Percentiles rank a stretch among this genome's conserved stretches.
These are phyloP conservation scores for Starmerella lactis-condensi DNA, from an alignment of 805 yeast genomes.

Conservation along the genomic window DNA sequence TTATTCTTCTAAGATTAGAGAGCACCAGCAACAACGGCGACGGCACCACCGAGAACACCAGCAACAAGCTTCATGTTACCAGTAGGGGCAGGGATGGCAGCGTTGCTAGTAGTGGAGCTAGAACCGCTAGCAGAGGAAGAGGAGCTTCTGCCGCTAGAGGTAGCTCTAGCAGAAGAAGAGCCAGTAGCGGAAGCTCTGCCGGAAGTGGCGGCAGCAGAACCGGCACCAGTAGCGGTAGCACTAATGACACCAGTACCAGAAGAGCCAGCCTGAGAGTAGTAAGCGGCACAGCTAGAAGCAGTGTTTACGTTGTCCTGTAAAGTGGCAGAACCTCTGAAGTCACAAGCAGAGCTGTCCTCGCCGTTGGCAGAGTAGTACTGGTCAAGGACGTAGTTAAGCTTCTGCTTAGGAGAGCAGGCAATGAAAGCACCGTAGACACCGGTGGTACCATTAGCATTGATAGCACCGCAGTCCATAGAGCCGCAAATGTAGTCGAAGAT, in stretches of 20 bases:
- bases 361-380: constrained; percentile 37
- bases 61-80: constrained; percentile 12
- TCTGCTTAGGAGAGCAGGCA: constrained; percentile 52
- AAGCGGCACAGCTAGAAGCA: constrained; percentile 32
- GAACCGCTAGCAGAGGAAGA: constrained; percentile 17
- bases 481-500: constrained; percentile 44
- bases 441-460: constrained; percentile 38
- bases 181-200: constrained; percentile 8
- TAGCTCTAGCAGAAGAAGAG: constrained; percentile 4
- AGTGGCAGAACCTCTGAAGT: constrained; percentile 54
- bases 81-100: constrained; percentile 25
- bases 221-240: constrained; percentile 6
- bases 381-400: constrained; percentile 50
- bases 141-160: constrained; percentile 8
- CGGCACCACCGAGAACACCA: constrained; percentile 13
- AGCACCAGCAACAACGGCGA: constrained; percentile 13
- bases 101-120: constrained; percentile 25
- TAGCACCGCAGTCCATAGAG: constrained; percentile 40
- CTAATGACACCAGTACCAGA: constrained; percentile 40
- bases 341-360: constrained; percentile 37
- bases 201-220: constrained; percentile 1
- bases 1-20: no score
- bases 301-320: constrained; percentile 26
- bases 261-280: constrained; percentile 46
- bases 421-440: constrained; percentile 62